Evolutionary conservation across 129 eudicot genomes (phyloP), one percentile per base, ranked within the genome.

Genomic region (Oenanthe sinensis): DNA sequence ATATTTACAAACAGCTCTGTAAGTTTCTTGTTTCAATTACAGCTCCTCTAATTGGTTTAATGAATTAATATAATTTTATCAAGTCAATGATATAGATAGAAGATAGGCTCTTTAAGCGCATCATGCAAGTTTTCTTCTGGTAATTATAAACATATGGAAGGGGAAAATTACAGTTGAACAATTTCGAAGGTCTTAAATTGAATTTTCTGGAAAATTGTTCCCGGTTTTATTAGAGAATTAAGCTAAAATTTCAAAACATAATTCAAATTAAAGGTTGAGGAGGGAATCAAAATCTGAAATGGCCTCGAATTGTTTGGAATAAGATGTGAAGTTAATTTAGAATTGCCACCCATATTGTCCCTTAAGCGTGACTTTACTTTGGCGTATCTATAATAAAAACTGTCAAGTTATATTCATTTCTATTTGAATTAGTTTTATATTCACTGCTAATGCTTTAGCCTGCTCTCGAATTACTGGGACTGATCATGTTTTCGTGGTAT

Each of bases 1-100:
- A 90, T 91, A 62, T 88, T 84, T 74, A 83, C 97, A 71, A 95
- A 95, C 84, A 87, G 85, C 75, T 89, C 98, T 79, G 97, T 95
- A 90, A 90, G 98, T 84, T 80, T 47, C 76, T 74, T 47, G 45
- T 70, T 39, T 19, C 39, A 36, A 26, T 37, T 70, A 7, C 28
- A 70, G 45, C 43, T 39, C 48, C 5, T 16, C 6, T 13, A 7
- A 7, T 60, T n/a, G 17, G 47, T 17, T 39, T 70, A 19, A 36
- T 2, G 9, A 36, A 37, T 39, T 70, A 26, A 70, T 70, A 70
- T 13, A 30, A 28, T n/a, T 24, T 37, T 69, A 5, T 37, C 17
- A 13, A 17, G n/a, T 69, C 1, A 36, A n/a, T 24, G 20, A 24
- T 24, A 74, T 74, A 6, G 17, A 24, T 63, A 63, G 7, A 65